Evolutionary conservation across 768 basidiomycete species (phyloP).

Genomic region (Lactifluus volemus): DNA sequence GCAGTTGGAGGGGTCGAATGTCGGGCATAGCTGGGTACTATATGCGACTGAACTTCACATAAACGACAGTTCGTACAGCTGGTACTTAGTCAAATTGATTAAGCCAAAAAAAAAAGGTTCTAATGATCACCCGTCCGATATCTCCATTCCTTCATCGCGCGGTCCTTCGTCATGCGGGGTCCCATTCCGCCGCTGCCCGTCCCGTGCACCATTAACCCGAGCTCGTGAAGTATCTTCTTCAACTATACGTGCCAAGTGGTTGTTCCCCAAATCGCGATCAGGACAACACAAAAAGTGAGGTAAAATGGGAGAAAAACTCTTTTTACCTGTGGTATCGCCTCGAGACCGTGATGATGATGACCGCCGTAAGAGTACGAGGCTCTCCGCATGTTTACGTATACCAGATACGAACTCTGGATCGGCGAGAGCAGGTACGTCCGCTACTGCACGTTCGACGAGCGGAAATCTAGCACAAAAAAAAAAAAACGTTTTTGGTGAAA

Average conservation of each 20-base stretch:
- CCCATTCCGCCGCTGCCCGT: neutral
- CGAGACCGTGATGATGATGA: constrained; percentile 1
- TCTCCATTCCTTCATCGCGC: constrained; percentile 9
- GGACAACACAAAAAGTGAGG: too few relatives aligned
- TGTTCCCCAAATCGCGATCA: too few relatives aligned
- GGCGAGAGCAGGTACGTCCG: constrained; percentile 14
- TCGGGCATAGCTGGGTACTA: too few relatives aligned
- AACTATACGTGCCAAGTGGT: neutral
- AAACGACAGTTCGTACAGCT: too few relatives aligned
- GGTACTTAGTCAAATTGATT: too few relatives aligned
- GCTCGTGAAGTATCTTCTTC: neutral
- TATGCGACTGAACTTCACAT: too few relatives aligned
- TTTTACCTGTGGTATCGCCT: neutral
- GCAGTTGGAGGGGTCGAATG: too few relatives aligned
- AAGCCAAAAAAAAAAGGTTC: too few relatives aligned
- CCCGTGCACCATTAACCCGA: neutral
- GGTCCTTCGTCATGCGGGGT: neutral
- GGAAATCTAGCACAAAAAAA: neutral
- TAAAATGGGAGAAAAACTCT: neutral
- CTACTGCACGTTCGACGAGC: constrained; percentile 13
- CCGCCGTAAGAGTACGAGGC: neutral
- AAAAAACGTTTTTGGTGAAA: too few relatives aligned
- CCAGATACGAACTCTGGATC: constrained; percentile 12
- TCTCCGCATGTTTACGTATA: constrained; percentile 11
- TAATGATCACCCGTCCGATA: neutral